Evolutionary conservation across 2,329 filamentous ascomycete species (phyloP).

Genomic region (Epichloe sp.): DNA sequence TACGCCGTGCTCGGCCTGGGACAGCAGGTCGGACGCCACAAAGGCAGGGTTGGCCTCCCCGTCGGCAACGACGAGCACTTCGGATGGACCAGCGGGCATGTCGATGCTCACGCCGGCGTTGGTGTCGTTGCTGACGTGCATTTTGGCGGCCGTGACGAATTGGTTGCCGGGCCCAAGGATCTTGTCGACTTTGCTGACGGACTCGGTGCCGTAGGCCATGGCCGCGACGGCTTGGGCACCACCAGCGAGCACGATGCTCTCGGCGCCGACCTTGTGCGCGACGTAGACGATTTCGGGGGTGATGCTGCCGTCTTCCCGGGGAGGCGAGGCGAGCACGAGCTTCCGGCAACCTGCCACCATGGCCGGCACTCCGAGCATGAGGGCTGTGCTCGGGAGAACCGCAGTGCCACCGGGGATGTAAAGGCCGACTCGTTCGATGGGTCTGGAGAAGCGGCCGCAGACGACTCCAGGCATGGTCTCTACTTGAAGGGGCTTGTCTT

Average conservation of each 20-base stretch:
- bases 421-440: constrained; percentile 90
- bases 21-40: constrained; percentile 86
- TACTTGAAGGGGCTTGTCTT: constrained; percentile 67
- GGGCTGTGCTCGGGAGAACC: constrained; percentile 88
- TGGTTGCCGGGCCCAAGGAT: constrained; percentile 96
- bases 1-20: constrained; percentile 91
- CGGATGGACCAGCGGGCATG: constrained; percentile 94
- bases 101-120: constrained; percentile 92
- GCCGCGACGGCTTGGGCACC: constrained; percentile 92
- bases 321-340: constrained; percentile 87
- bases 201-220: constrained; percentile 94
- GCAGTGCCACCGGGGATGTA: constrained; percentile 95
- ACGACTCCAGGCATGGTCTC: constrained; percentile 97
- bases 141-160: constrained; percentile 97
- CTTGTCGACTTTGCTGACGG: constrained; percentile 93
- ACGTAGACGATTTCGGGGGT: constrained; percentile 93
- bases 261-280: constrained; percentile 90
- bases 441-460: constrained; percentile 82
- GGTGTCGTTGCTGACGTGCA: constrained; percentile 95
- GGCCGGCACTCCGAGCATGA: constrained; percentile 95
- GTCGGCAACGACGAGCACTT: constrained; percentile 93
- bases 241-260: constrained; percentile 89
- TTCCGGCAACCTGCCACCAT: constrained; percentile 95
- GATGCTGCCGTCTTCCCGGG: constrained; percentile 74
- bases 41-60: constrained; percentile 80